Evolutionary conservation across 2,329 filamentous ascomycete species (phyloP).

Genomic region (Blumeriella jaapii): DNA sequence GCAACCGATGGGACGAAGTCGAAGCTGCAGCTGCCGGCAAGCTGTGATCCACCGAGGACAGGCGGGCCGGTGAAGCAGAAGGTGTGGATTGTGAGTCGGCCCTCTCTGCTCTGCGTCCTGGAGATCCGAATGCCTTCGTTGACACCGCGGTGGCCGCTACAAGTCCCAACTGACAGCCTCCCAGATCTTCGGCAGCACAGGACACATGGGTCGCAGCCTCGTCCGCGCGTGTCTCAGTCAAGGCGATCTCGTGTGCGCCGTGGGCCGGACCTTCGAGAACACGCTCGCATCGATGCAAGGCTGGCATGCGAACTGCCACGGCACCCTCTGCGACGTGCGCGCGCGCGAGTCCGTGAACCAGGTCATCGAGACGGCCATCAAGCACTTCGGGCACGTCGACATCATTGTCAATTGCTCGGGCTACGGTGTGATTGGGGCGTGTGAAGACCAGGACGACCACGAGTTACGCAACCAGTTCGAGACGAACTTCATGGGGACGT

Average conservation of each 20-base stretch:
- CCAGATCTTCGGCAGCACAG: conserved; percentile 89
- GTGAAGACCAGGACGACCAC: conserved; percentile 92
- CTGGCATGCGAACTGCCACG: conserved; percentile 61
- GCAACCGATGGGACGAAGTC: conserved; percentile 22
- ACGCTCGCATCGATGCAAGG: conserved; percentile 59
- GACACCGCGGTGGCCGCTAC: too few relatives aligned
- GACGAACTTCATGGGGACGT: conserved; percentile 91
- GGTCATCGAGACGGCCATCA: conserved; percentile 59
- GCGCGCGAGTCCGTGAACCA: conserved; percentile 64
- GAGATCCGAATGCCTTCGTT: too few relatives aligned
- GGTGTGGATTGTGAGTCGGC: conserved; percentile 68
- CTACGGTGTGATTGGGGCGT: conserved; percentile 89
- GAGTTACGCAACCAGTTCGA: conserved; percentile 94
- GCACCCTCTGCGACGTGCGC: conserved; percentile 82
- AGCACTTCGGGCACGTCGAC: conserved; percentile 71
- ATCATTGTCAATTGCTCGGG: conserved; percentile 89
- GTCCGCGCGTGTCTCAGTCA: conserved; percentile 71
- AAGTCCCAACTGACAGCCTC: neutral
- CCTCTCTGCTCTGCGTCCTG: too few relatives aligned
- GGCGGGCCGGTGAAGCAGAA: conserved; percentile 60
- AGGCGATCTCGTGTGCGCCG: conserved; percentile 74
- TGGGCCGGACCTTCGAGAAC: conserved; percentile 74
- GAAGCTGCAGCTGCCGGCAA: conserved; percentile 58
- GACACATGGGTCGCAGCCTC: conserved; percentile 87
- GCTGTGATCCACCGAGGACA: conserved; percentile 72